Conservation (phyloP, 495 filamentous ascomycete species). For the Astrocystis sublimbata region DNA sequence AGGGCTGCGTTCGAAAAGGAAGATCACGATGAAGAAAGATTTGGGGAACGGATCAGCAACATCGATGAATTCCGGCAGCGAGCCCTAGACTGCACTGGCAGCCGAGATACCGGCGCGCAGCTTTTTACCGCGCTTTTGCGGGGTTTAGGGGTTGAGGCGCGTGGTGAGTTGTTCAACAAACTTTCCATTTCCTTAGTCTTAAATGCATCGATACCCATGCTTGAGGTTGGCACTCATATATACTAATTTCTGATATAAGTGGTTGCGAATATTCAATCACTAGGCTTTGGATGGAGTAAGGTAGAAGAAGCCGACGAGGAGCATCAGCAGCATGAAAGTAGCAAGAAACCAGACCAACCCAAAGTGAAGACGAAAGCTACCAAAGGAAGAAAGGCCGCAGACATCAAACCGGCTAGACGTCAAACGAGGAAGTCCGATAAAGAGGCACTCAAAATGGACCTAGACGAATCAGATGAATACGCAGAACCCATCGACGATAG, state of each 20-base stretch:
- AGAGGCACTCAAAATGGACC: slow-evolving; percentile 51
- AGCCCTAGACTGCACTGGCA: slow-evolving; percentile 75
- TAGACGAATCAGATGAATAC: slow-evolving; percentile 41
- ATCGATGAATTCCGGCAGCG: slow-evolving; percentile 65
- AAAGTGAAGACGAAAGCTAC: slow-evolving; percentile 18
- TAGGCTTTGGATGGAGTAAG: slow-evolving; percentile 91
- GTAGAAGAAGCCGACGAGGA: slow-evolving; percentile 66
- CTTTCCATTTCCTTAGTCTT: background rate
- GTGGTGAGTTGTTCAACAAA: slow-evolving; percentile 1
- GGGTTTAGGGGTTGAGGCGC: slow-evolving; percentile 71
- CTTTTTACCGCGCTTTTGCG: slow-evolving; percentile 89
- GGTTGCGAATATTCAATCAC: slow-evolving; percentile 80
- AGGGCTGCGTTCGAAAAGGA: slow-evolving; percentile 65
- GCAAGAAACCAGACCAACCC: slow-evolving; percentile 16
- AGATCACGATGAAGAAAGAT: slow-evolving; percentile 57
- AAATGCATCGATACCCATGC: background rate
- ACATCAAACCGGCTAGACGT: slow-evolving; percentile 24
- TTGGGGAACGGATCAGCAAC: slow-evolving; percentile 72
- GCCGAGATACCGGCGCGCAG: slow-evolving; percentile 83
- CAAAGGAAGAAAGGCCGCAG: slow-evolving; percentile 19
- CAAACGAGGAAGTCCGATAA: slow-evolving; percentile 30
- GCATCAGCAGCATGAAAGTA: slow-evolving; percentile 27
- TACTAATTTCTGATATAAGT: slow-evolving; percentile 49
- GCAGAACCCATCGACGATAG: slow-evolving; percentile 41
- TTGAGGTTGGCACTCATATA: background rate